Conservation (phyloP, 176 grass and related monocot species). For the Zoysia japonica region DNA sequence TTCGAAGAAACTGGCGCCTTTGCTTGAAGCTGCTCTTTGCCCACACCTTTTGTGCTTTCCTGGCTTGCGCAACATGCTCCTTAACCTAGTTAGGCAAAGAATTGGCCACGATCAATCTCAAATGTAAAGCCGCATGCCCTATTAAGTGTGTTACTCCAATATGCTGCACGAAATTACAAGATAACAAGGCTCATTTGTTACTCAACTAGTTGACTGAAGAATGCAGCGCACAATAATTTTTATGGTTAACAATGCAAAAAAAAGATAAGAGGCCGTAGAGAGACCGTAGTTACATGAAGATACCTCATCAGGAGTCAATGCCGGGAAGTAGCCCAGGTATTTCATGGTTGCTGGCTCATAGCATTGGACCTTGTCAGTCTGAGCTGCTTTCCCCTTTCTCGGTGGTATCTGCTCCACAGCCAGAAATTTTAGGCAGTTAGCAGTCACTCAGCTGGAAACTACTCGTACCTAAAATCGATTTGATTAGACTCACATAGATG, state of each 20-base stretch:
- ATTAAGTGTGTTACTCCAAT: background rate
- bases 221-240: background rate
- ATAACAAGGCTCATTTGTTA: background rate
- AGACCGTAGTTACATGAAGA: background rate
- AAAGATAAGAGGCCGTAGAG: background rate
- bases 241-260: background rate
- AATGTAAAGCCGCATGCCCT: background rate
- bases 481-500: constrained; percentile 65
- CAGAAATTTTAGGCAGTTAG: background rate
- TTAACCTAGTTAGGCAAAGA: constrained; percentile 59
- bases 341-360: constrained; percentile 99
- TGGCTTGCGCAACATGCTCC: constrained; percentile 88
- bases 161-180: background rate
- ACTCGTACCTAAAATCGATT: background rate
- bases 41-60: constrained; percentile 95
- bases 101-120: background rate
- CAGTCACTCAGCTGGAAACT: background rate
- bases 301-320: constrained; percentile 84
- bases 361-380: constrained; percentile 81
- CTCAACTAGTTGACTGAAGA: background rate
- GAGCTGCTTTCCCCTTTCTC: constrained; percentile 64
- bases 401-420: constrained; percentile 66
- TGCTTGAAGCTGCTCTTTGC: constrained; percentile 91
- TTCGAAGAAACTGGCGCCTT: constrained; percentile 85
- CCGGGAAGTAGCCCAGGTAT: constrained; percentile 81